Conservation (phyloP, 1,284 basidiomycete species). For the Tetrapyrgos nigripes region DNA sequence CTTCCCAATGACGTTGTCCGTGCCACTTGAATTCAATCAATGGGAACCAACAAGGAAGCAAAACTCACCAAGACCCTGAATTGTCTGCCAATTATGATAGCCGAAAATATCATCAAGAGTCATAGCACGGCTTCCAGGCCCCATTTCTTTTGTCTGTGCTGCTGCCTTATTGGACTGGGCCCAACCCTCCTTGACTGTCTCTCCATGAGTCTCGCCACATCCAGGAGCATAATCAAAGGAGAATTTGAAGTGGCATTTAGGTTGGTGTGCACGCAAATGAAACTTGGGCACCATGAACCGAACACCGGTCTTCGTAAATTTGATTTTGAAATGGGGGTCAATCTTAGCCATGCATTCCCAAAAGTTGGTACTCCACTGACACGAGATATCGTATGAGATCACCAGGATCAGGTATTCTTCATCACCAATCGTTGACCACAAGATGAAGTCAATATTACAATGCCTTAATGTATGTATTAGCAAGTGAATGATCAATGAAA, state of each 20-base stretch:
- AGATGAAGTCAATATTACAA: slow-evolving; percentile 24
- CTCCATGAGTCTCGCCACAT: slow-evolving; percentile 20
- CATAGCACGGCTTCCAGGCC: slow-evolving; percentile 12
- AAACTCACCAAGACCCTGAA: slow-evolving; percentile 2
- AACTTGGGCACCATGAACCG: slow-evolving; percentile 20
- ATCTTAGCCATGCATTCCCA: slow-evolving; percentile 6
- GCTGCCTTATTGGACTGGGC: slow-evolving; percentile 14
- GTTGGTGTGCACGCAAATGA: slow-evolving; percentile 18
- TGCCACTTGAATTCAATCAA: background rate
- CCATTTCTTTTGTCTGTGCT: slow-evolving; percentile 12
- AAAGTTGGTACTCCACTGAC: slow-evolving; percentile 18
- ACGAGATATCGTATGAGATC: slow-evolving; percentile 21
- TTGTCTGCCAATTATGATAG: slow-evolving; percentile 15
- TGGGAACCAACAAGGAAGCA: background rate
- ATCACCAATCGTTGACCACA: slow-evolving; percentile 5
- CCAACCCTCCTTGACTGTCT: slow-evolving; percentile 17
- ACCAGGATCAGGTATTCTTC: background rate
- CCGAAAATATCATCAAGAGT: slow-evolving; percentile 20
- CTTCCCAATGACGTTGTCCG: background rate
- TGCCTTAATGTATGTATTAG: slow-evolving; percentile 11
- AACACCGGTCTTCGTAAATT: background rate
- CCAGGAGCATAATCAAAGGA: slow-evolving; percentile 16
- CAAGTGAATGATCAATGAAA: background rate
- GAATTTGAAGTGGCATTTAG: slow-evolving; percentile 13
- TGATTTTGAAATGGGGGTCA: slow-evolving; percentile 5